These are phyloP conservation scores for Microdochium bolleyi DNA, from an alignment of 2,329 filamentous ascomycete species.

Conservation along the genomic window DNA sequence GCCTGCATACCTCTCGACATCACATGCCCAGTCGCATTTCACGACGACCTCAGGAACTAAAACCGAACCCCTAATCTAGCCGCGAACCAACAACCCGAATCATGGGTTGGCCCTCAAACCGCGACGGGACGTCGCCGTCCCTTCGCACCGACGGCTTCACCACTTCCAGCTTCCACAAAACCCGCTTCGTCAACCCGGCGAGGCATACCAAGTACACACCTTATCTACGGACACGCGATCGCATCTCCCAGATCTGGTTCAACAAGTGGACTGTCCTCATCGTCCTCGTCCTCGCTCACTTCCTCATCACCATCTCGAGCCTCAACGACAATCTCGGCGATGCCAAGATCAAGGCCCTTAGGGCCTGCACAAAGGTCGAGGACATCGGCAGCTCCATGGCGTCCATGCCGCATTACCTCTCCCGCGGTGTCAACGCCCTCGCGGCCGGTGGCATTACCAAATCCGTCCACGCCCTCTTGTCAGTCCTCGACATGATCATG, in stretches of 20 bases:
- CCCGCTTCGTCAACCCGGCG: neutral
- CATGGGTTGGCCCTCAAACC: neutral
- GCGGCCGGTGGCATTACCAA: constrained; percentile 73
- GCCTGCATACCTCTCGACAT: neutral
- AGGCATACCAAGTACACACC: constrained; percentile 46
- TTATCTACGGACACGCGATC: constrained; percentile 82
- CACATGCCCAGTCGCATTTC: neutral
- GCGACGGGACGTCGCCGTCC: neutral
- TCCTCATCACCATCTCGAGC: constrained; percentile 66
- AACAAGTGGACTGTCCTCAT: constrained; percentile 94
- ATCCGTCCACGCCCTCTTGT: constrained; percentile 71
- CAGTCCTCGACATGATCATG: constrained; percentile 69
- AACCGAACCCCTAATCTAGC: neutral
- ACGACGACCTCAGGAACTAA: neutral
- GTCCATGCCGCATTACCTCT: constrained; percentile 95
- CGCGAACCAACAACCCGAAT: neutral
- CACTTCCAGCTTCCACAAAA: neutral
- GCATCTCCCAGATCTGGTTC: constrained; percentile 93
- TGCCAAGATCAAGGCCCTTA: constrained; percentile 74
- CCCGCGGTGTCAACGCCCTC: constrained; percentile 78
- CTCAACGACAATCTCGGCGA: constrained; percentile 67
- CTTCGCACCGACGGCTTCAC: neutral
- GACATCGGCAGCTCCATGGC: constrained; percentile 91
- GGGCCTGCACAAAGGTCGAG: constrained; percentile 87
- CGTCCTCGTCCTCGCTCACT: constrained; percentile 73